Percentiles rank a stretch among this genome's conserved stretches.
These are phyloP conservation scores for Grammothele lineata DNA, from an alignment of 768 basidiomycete species.

Conservation along the genomic window DNA sequence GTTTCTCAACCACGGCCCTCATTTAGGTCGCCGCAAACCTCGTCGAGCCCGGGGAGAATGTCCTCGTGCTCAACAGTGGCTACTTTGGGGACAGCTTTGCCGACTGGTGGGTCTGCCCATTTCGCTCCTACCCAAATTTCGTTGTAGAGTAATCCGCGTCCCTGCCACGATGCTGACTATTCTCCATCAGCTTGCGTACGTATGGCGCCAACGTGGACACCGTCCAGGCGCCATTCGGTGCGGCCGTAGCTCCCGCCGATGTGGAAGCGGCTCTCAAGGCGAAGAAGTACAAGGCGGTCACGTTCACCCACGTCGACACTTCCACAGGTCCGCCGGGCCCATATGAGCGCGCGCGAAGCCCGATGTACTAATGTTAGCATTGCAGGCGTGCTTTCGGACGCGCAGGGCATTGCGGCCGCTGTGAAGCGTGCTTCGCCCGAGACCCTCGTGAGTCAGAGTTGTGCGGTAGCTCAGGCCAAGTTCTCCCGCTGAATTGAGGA, in stretches of 20 bases:
- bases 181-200: conserved; percentile 56
- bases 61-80: conserved; percentile 81
- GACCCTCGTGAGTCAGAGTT: conserved; percentile 60
- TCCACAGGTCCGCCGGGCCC: conserved; percentile 51
- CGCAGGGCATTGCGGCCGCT: conserved; percentile 67
- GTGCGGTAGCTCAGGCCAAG: too few relatives aligned
- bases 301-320: conserved; percentile 95
- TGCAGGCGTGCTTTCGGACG: conserved; percentile 79
- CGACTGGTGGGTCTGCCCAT: conserved; percentile 68
- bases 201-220: conserved; percentile 90
- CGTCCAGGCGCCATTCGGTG: conserved; percentile 79
- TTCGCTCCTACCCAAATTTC: too few relatives aligned
- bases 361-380: neutral
- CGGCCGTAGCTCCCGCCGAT: conserved; percentile 55
- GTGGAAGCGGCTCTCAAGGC: conserved; percentile 66
- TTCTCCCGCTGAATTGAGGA: neutral
- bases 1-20: conserved; percentile 1
- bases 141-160: neutral
- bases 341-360: too few relatives aligned
- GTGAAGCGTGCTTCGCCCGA: conserved; percentile 78
- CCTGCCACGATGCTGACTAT: neutral
- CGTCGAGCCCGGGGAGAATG: conserved; percentile 74
- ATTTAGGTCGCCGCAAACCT: conserved; percentile 83
- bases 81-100: conserved; percentile 93
- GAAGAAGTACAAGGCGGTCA: conserved; percentile 85